These are phyloP conservation scores for Suhomyces sp. DNA, from an alignment of 805 yeast species.

Conservation along the genomic window DNA sequence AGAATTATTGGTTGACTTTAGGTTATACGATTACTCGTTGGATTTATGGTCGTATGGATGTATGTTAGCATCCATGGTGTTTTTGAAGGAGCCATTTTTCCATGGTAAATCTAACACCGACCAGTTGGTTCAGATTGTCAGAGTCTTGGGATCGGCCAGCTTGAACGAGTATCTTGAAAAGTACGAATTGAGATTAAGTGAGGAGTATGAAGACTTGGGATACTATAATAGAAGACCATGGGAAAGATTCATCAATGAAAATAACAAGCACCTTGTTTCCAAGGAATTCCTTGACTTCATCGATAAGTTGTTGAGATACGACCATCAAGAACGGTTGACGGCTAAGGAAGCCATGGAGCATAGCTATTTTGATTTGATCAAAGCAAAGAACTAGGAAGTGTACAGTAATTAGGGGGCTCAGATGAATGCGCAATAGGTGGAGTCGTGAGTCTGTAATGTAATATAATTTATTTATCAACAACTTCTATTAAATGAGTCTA, in stretches of 20 bases:
- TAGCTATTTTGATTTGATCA: conserved; percentile 51
- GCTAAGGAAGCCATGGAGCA: conserved; percentile 88
- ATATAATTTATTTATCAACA: no score
- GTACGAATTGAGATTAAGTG: conserved; percentile 67
- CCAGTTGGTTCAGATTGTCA: conserved; percentile 86
- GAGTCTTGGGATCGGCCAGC: conserved; percentile 83
- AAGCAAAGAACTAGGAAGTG: conserved; percentile 6
- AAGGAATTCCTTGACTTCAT: conserved; percentile 66
- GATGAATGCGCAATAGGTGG: neutral
- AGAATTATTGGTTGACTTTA: conserved; percentile 77
- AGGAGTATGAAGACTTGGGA: conserved; percentile 78
- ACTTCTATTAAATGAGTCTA: no score
- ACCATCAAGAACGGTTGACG: conserved; percentile 84
- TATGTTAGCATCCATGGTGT: conserved; percentile 84
- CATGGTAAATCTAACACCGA: conserved; percentile 90
- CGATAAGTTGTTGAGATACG: conserved; percentile 73
- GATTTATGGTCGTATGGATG: conserved; percentile 93
- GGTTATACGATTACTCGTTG: conserved; percentile 82
- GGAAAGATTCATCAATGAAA: conserved; percentile 57
- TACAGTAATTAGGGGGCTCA: no score
- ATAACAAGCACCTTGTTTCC: conserved; percentile 51
- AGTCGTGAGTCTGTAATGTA: no score
- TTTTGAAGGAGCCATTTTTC: conserved; percentile 88
- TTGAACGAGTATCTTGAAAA: conserved; percentile 63
- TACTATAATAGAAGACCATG: conserved; percentile 67